A percentile compares a stretch with the other conserved stretches of the same genome.
These are phyloP conservation scores for Aureobasidium sp. DNA, from an alignment of 2,329 filamentous ascomycete species.

Conservation along the genomic window DNA sequence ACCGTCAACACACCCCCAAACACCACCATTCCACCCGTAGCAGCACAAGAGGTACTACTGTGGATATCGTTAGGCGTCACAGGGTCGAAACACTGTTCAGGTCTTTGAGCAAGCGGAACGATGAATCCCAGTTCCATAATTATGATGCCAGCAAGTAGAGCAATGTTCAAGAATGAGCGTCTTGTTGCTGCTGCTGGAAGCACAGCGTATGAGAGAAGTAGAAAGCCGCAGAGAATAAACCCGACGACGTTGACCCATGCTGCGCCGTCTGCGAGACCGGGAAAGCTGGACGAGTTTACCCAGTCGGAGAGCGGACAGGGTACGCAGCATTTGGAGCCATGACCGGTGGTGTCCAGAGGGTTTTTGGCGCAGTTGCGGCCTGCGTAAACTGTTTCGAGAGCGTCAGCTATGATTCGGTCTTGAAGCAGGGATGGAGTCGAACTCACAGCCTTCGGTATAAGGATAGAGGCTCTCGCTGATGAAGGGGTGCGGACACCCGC, in stretches of 20 bases:
- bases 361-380: slow-evolving; percentile 22
- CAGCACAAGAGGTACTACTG: slow-evolving; percentile 64
- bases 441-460: slow-evolving; percentile 20
- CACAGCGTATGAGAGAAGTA: slow-evolving; percentile 66
- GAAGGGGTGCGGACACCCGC: slow-evolving; percentile 21
- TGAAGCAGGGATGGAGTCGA: too few relatives aligned
- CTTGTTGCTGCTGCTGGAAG: slow-evolving; percentile 74
- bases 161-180: slow-evolving; percentile 78
- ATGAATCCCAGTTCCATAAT: slow-evolving; percentile 79
- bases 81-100: slow-evolving; percentile 67
- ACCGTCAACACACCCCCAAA: slow-evolving; percentile 71
- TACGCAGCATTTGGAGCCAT: slow-evolving; percentile 56
- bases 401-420: not conserved
- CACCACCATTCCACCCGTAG: slow-evolving; percentile 68
- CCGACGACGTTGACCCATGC: slow-evolving; percentile 72
- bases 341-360: slow-evolving; percentile 16
- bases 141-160: slow-evolving; percentile 60
- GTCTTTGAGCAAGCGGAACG: slow-evolving; percentile 64
- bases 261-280: slow-evolving; percentile 54
- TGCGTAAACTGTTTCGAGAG: slow-evolving; percentile 10
- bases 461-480: slow-evolving; percentile 19
- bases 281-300: slow-evolving; percentile 48
- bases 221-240: slow-evolving; percentile 60
- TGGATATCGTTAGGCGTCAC: slow-evolving; percentile 84
- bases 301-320: slow-evolving; percentile 78